Evolutionary conservation across 768 basidiomycete genomes (phyloP).

Genomic region (Coprinopsis sp.): DNA sequence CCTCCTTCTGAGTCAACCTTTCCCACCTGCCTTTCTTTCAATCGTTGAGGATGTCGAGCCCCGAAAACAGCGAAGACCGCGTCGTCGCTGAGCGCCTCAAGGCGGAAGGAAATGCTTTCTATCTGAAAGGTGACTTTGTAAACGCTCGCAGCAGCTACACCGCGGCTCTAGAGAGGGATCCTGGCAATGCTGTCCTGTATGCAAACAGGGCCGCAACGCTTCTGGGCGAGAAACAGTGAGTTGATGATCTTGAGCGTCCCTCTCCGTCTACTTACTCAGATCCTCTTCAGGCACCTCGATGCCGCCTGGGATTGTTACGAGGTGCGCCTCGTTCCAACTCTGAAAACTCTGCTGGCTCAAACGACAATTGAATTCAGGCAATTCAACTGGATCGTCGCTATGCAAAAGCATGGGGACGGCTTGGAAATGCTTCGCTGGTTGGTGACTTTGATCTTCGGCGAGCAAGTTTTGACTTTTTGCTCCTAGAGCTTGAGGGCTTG

Average conservation of each 20-base stretch:
- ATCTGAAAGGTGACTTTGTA: constrained; percentile 27
- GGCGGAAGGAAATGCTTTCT: constrained; percentile 36
- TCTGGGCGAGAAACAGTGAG: constrained; percentile 32
- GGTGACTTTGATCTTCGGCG: background rate
- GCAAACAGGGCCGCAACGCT: constrained; percentile 42
- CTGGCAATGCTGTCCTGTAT: constrained; percentile 36
- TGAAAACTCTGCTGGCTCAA: background rate
- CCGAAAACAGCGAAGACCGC: background rate
- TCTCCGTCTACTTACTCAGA: background rate
- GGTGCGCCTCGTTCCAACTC: background rate
- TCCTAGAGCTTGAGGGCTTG: background rate
- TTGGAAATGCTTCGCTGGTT: constrained; percentile 1
- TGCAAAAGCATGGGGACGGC: constrained; percentile 6
- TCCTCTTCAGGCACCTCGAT: background rate
- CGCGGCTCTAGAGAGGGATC: constrained; percentile 35
- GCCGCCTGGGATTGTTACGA: constrained; percentile 1
- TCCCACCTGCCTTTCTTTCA: no score
- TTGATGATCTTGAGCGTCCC: background rate
- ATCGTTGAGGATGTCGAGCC: no score
- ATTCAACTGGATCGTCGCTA: constrained; percentile 1
- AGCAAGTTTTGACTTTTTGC: no score
- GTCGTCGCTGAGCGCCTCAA: constrained; percentile 29
- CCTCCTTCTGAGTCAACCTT: no score
- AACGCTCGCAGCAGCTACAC: constrained; percentile 37
- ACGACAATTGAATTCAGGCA: background rate